Conservation (phyloP, 495 filamentous ascomycete genomes). For the Xylaria curta region DNA sequence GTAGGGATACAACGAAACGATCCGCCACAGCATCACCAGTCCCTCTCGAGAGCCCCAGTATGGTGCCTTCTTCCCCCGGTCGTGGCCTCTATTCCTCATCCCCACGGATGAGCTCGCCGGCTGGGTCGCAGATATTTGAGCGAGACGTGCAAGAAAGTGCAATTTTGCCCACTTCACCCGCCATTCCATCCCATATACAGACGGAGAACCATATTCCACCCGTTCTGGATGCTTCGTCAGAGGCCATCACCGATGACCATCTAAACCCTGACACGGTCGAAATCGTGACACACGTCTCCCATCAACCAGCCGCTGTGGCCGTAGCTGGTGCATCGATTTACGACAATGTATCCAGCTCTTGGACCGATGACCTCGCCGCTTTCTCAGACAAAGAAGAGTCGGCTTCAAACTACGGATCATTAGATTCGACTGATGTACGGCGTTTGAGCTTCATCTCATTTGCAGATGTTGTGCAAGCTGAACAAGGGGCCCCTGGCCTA, state of each 20-base stretch:
- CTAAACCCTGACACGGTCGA: slow-evolving; percentile 83
- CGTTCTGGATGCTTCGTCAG: slow-evolving; percentile 84
- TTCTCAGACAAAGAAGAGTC: slow-evolving; percentile 55
- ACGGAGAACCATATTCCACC: slow-evolving; percentile 93
- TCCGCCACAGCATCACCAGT: slow-evolving; percentile 50
- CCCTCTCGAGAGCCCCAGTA: slow-evolving; percentile 51
- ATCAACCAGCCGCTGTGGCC: slow-evolving; percentile 74
- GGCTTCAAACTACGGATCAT: slow-evolving; percentile 71
- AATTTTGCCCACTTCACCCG: slow-evolving; percentile 69
- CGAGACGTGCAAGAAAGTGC: slow-evolving; percentile 85
- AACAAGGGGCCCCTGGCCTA: slow-evolving; percentile 66
- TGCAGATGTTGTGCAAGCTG: slow-evolving; percentile 90
- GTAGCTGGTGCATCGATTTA: slow-evolving; percentile 59
- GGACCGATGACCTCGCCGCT: slow-evolving; percentile 62
- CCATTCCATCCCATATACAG: slow-evolving; percentile 85
- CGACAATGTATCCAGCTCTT: slow-evolving; percentile 43
- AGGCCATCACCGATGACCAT: slow-evolving; percentile 82
- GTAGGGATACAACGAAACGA: slow-evolving; percentile 34
- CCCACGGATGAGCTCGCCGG: slow-evolving; percentile 67
- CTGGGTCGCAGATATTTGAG: slow-evolving; percentile 89
- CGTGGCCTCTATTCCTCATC: slow-evolving; percentile 61
- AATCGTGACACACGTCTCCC: slow-evolving; percentile 81
- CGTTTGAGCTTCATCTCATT: slow-evolving; percentile 92
- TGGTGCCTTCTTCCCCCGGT: slow-evolving; percentile 57
- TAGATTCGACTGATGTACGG: slow-evolving; percentile 78